Percentiles rank a stretch among this genome's conserved stretches.
Conservation (phyloP, 2,329 filamentous ascomycete species). For the Fusarium siculi region DNA sequence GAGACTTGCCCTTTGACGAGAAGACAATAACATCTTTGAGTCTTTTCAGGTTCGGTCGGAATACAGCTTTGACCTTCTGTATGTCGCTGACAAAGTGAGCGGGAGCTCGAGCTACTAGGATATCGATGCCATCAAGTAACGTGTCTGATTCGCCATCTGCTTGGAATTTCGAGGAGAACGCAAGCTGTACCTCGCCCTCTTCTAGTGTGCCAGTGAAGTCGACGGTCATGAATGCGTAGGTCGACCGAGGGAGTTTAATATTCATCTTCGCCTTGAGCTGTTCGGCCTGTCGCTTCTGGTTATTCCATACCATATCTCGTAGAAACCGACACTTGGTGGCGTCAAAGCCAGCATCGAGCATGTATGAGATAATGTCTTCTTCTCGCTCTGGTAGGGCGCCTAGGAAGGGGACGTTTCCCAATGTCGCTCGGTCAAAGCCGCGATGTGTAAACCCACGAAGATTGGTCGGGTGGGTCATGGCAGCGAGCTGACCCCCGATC, state of each 20-base stretch:
- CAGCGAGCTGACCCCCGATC: constrained; percentile 61
- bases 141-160: constrained; percentile 63
- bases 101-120: constrained; percentile 76
- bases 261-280: constrained; percentile 66
- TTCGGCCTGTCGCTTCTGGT: constrained; percentile 65
- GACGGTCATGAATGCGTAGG: constrained; percentile 72
- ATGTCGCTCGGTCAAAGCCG: constrained; percentile 53
- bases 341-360: constrained; percentile 71
- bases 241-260: constrained; percentile 69
- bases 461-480: constrained; percentile 60
- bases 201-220: constrained; percentile 71
- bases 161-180: constrained; percentile 74
- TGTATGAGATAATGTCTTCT: constrained; percentile 62
- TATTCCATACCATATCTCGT: constrained; percentile 56
- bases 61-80: constrained; percentile 72
- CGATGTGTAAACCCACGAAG: constrained; percentile 66
- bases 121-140: constrained; percentile 65
- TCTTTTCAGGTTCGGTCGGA: constrained; percentile 68
- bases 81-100: constrained; percentile 78
- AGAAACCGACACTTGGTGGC: constrained; percentile 60
- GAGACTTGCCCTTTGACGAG: constrained; percentile 66
- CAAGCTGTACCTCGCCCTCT: constrained; percentile 74
- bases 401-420: constrained; percentile 55
- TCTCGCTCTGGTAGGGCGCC: constrained; percentile 61
- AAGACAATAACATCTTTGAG: constrained; percentile 87